Evolutionary conservation across 2,329 filamentous ascomycete genomes (phyloP).

Genomic region (Verticillium nubilum): DNA sequence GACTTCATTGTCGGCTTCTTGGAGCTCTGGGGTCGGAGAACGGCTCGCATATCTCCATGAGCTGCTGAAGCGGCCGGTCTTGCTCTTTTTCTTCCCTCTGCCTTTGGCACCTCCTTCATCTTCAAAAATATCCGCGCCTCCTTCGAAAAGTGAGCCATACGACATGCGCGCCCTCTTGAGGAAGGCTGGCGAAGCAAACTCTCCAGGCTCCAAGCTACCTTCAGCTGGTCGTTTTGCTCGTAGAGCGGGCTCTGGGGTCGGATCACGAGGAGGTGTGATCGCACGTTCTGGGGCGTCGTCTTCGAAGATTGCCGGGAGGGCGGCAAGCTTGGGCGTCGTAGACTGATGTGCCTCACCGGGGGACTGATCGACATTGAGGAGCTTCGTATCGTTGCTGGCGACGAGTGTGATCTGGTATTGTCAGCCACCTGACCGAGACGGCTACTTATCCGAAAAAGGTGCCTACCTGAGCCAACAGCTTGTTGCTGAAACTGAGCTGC

Average conservation of each 20-base stretch:
- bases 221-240: constrained; percentile 28
- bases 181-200: constrained; percentile 77
- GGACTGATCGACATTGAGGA: constrained; percentile 49
- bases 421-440: not conserved
- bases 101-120: constrained; percentile 58
- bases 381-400: constrained; percentile 28
- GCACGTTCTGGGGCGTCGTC: not conserved
- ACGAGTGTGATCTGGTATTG: not conserved
- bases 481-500: constrained; percentile 51
- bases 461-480: constrained; percentile 41
- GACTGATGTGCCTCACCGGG: not conserved
- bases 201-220: constrained; percentile 33
- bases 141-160: constrained; percentile 61
- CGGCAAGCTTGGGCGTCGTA: not conserved
- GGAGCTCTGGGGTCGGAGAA: constrained; percentile 63
- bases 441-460: not conserved
- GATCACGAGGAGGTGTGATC: not conserved
- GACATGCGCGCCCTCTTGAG: constrained; percentile 66
- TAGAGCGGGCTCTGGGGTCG: constrained; percentile 12
- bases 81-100: constrained; percentile 63
- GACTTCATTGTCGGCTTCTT: constrained; percentile 18
- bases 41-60: constrained; percentile 71
- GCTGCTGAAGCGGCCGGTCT: constrained; percentile 59
- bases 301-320: not conserved
- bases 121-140: constrained; percentile 62